phyloP scores from a whole-genome alignment of 371 early-diverging fungal species.

The Mucor piriformis region DNA sequence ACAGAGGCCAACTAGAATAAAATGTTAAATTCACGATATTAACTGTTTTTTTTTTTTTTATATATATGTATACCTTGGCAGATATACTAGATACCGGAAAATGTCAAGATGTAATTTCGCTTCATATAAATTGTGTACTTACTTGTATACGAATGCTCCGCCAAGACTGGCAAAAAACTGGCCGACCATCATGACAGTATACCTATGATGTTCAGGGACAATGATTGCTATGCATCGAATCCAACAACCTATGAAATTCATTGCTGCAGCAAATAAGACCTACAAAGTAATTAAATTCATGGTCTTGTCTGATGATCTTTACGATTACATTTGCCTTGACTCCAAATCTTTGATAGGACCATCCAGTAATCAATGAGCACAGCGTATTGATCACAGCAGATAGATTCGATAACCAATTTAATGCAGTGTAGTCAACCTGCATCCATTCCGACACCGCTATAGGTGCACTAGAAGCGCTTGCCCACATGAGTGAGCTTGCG shows the following conservation, averaged over 20 bases:
- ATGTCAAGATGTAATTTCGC: neutral
- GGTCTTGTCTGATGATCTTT: neutral
- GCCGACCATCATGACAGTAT: slow-evolving; percentile 18
- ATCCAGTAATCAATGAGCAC: slow-evolving; percentile 32
- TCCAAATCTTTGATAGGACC: slow-evolving; percentile 43
- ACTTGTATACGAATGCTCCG: slow-evolving; percentile 29
- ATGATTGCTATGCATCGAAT: slow-evolving; percentile 23
- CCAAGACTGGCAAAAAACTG: slow-evolving; percentile 25
- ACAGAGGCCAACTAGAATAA: slow-evolving; percentile 19
- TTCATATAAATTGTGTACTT: neutral
- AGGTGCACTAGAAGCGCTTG: slow-evolving; percentile 34
- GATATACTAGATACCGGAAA: slow-evolving; percentile 14
- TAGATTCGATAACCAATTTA: slow-evolving; percentile 46
- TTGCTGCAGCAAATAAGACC: slow-evolving; percentile 17
- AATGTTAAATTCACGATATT: neutral
- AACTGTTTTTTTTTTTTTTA: neutral
- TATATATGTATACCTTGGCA: slow-evolving; percentile 18
- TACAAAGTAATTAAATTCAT: neutral
- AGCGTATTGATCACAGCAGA: slow-evolving; percentile 36
- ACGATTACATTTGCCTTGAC: slow-evolving; percentile 34
- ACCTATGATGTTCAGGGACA: slow-evolving; percentile 19
- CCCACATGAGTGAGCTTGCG: slow-evolving; percentile 39
- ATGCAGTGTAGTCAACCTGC: slow-evolving; percentile 20
- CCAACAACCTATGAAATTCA: slow-evolving; percentile 27
- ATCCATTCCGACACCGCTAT: slow-evolving; percentile 31